Evolutionary conservation across 257 asterid genomes (phyloP).

Genomic region (Pogostemon cablin): DNA sequence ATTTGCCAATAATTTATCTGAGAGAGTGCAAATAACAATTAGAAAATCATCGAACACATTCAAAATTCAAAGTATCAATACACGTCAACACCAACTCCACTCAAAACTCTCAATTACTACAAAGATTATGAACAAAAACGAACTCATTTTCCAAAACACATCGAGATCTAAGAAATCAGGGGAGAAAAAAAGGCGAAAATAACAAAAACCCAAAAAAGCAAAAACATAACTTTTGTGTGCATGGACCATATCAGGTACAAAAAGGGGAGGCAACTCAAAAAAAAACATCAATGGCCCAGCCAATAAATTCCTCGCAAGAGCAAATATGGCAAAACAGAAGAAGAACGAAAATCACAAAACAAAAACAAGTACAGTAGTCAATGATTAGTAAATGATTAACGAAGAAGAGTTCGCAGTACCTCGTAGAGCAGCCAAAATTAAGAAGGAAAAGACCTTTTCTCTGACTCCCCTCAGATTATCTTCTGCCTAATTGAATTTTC

Average conservation of each 20-base stretch:
- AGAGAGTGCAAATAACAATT: not conserved
- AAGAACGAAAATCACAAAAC: not conserved
- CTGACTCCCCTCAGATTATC: slow-evolving; percentile 35
- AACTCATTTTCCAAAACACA: slow-evolving; percentile 22
- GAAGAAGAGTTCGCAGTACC: slow-evolving; percentile 32
- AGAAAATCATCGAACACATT: slow-evolving; percentile 2
- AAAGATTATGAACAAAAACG: slow-evolving; percentile 25
- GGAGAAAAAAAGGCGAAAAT: slow-evolving; percentile 2
- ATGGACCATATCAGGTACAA: slow-evolving; percentile 37
- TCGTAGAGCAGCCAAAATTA: slow-evolving; percentile 34
- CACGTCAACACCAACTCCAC: slow-evolving; percentile 30
- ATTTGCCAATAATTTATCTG: slow-evolving; percentile 13
- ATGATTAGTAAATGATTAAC: slow-evolving; percentile 41
- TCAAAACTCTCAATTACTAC: slow-evolving; percentile 30
- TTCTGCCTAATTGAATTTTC: slow-evolving; percentile 8
- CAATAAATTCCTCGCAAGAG: slow-evolving; percentile 27
- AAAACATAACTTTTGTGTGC: slow-evolving; percentile 27
- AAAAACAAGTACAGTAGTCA: slow-evolving; percentile 24
- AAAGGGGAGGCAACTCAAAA: slow-evolving; percentile 28
- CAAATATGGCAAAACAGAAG: slow-evolving; percentile 26
- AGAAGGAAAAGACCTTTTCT: slow-evolving; percentile 32
- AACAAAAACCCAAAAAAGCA: slow-evolving; percentile 20
- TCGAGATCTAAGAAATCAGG: slow-evolving; percentile 44
- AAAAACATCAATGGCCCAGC: slow-evolving; percentile 35
- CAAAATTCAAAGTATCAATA: slow-evolving; percentile 28